A percentile compares a stretch with the other conserved stretches of the same genome.
Conservation (phyloP, 2,329 filamentous ascomycete genomes). For the Juglanconis sp. region DNA sequence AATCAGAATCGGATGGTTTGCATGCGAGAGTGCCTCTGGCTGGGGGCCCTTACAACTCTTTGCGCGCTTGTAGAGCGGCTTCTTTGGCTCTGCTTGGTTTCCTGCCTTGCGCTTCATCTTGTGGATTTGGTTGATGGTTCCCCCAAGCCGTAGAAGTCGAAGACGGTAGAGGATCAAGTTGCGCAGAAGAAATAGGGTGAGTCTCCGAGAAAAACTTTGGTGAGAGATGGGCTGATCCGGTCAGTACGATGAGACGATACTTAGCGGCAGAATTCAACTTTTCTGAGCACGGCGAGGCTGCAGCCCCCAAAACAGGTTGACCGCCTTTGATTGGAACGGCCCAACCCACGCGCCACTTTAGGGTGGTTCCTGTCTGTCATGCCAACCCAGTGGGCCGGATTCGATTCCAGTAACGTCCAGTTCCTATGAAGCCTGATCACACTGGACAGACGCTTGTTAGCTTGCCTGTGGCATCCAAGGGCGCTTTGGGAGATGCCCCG, state of each 20-base stretch:
- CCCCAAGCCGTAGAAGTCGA: no score
- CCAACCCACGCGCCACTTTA: background rate
- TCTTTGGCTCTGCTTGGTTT: constrained; percentile 39
- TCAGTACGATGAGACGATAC: constrained; percentile 14
- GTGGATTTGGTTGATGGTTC: constrained; percentile 23
- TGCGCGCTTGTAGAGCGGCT: constrained; percentile 50
- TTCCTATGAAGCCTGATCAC: no score
- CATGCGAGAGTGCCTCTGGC: constrained; percentile 6
- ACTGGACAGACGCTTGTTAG: no score
- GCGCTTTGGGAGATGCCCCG: no score
- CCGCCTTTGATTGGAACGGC: background rate
- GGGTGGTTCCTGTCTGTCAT: no score
- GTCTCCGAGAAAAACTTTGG: background rate
- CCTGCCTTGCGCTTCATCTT: constrained; percentile 62
- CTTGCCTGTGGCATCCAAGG: no score
- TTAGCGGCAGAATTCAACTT: constrained; percentile 12
- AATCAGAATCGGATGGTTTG: constrained; percentile 3
- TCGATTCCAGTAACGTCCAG: no score
- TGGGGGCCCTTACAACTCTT: constrained; percentile 40
- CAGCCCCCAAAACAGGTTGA: background rate
- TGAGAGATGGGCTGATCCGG: constrained; percentile 13
- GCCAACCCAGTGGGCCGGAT: no score
- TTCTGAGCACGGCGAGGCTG: background rate
- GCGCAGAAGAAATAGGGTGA: background rate
- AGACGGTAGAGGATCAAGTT: background rate